Percentiles rank a stretch among this genome's conserved stretches.
Conservation (phyloP, 148 eudicot species). For the Diospyros lotus region DNA sequence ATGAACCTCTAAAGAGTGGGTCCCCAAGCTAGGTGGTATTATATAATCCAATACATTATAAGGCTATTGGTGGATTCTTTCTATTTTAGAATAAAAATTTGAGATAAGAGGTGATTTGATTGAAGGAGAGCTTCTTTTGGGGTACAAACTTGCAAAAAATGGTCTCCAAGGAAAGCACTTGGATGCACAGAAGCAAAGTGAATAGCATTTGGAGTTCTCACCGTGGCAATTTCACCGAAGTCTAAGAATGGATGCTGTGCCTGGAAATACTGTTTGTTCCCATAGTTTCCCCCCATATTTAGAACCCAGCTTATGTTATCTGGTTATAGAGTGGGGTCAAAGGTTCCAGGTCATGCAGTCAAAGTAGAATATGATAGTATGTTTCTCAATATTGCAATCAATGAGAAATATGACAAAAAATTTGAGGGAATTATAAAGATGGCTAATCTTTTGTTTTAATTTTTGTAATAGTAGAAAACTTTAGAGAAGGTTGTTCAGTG, state of each 20-base stretch:
- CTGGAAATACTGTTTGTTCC: background rate
- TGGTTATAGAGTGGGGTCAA: background rate
- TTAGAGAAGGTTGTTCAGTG: too few relatives aligned
- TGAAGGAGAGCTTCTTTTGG: too few relatives aligned
- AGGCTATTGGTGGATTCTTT: too few relatives aligned
- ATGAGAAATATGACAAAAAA: background rate
- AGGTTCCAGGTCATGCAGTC: background rate
- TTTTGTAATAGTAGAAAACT: background rate
- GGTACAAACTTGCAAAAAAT: too few relatives aligned
- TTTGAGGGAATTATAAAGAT: background rate
- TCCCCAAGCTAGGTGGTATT: too few relatives aligned
- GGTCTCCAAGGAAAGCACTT: too few relatives aligned
- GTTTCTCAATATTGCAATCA: background rate
- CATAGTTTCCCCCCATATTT: background rate
- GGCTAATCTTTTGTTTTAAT: background rate
- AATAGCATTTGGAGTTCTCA: too few relatives aligned
- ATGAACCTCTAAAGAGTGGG: too few relatives aligned
- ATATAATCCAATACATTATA: too few relatives aligned
- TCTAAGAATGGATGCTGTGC: background rate
- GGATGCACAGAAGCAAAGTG: too few relatives aligned
- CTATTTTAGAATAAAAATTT: too few relatives aligned
- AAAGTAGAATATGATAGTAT: background rate
- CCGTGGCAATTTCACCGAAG: background rate
- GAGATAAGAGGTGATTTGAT: too few relatives aligned
- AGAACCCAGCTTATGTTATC: background rate